Base-by-base conservation (phyloP, 345 rosid species). In the Kandelia obovata region DNA sequence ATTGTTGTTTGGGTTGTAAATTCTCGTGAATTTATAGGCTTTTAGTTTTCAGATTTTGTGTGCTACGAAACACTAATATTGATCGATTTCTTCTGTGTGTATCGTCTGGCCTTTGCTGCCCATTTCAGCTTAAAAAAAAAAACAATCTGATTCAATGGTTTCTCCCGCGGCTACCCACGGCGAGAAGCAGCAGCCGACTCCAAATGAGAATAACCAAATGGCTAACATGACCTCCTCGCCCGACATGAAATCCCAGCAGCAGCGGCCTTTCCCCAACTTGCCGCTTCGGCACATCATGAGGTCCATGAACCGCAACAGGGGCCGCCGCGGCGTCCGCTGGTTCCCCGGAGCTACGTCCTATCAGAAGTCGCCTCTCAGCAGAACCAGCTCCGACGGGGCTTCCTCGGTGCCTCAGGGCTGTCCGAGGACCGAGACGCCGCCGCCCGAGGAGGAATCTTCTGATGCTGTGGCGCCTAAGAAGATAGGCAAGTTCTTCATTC, bases 221-320 rank as follows among this genome's bases (percentile, higher is more conserved):
- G 25, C 61, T 3, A 16, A 1, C 6, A 77, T 79, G 81, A 71
- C 77, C 53, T 83, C 89, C 34, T 77, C 89, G 3, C 62, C 81
- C 27, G 62, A 69, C 62, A 30, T 55, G 28, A 89, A 87, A 34
- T 65, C 88, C n/a, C 78, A 58, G 6, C 65, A 55, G 1, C 30
- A 87, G 53, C 58, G 87, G 56, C 89, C 86, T 37, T 90, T 85
- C 27, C 96, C 85, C 17, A 87, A 89, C 75, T 85, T 87, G 61
- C 76, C 89, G 2, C 67, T 89, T 3, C 80, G 82, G 65, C 84
- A 76, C 75, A 84, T 89, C 5, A 82, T 75, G 61, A 85, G 89
- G 96, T 73, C 85, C 17, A 70, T 77, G 81, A 82, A 77, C 70
- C 82, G 81, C 58, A 47, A 19, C 13, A 6, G 17, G 27, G 25